A percentile compares a stretch with the other conserved stretches of the same genome.
Evolutionary conservation across 305 asterid genomes (phyloP).

Genomic region (Solanum hybrid): DNA sequence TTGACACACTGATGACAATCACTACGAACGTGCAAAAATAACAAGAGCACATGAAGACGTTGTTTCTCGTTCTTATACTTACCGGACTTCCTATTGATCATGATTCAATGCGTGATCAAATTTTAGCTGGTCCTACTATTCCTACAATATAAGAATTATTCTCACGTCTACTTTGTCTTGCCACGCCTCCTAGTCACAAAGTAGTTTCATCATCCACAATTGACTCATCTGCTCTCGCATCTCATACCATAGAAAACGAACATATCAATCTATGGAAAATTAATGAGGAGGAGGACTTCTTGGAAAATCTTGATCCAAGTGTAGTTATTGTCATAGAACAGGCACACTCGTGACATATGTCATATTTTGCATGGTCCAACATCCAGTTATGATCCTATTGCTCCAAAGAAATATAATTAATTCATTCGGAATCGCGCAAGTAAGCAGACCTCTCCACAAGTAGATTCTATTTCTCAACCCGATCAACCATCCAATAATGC

Average conservation of each 20-base stretch:
- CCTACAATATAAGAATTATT: neutral
- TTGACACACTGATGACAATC: neutral
- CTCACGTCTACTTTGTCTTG: neutral
- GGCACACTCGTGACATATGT: neutral
- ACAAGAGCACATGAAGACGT: neutral
- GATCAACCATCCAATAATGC: neutral
- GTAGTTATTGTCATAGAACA: neutral
- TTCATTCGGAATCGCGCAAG: neutral
- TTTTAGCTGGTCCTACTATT: neutral
- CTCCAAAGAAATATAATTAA: neutral
- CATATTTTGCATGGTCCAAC: neutral
- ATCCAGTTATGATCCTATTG: neutral
- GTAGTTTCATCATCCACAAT: neutral
- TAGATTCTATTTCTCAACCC: neutral
- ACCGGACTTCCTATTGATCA: neutral
- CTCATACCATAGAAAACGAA: neutral
- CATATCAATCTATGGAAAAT: neutral
- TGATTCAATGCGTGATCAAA: neutral
- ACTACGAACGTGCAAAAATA: neutral
- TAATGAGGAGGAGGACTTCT: neutral
- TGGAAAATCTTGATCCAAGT: neutral
- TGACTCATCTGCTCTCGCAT: neutral
- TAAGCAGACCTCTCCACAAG: neutral
- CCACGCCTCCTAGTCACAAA: neutral
- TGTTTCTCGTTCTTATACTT: too few species aligned